Percentiles rank a stretch among this genome's conserved stretches.
Conservation (phyloP, 176 grass and related monocot species). For the Musa acuminata region DNA sequence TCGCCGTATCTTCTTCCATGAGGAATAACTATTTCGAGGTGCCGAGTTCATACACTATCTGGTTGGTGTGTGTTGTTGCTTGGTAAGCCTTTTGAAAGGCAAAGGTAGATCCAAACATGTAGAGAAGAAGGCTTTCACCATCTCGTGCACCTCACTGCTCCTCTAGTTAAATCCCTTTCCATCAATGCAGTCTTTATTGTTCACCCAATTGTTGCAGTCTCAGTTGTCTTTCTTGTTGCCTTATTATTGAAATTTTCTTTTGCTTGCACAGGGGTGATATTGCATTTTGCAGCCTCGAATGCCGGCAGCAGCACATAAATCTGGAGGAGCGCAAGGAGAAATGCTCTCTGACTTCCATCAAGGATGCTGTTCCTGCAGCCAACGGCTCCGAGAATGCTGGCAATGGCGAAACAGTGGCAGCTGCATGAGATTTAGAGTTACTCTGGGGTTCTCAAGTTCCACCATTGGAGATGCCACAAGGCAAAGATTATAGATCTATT, state of each 20-base stretch:
- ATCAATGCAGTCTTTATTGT: too few species aligned
- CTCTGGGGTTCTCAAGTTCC: neutral
- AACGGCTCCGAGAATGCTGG: constrained; percentile 26
- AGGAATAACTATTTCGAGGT: too few species aligned
- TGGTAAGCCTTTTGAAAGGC: too few species aligned
- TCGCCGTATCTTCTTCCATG: too few species aligned
- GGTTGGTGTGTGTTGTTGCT: too few species aligned
- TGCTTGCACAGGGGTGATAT: constrained; percentile 34
- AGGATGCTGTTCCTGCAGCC: constrained; percentile 19
- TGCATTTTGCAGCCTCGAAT: constrained; percentile 70
- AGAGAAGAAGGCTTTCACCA: too few species aligned
- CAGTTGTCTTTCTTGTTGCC: neutral
- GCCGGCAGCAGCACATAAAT: constrained; percentile 51
- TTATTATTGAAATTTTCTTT: neutral
- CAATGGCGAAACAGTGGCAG: constrained; percentile 33
- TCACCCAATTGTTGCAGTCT: too few species aligned
- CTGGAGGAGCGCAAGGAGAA: constrained; percentile 49
- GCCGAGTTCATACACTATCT: too few species aligned
- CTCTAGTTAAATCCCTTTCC: too few species aligned
- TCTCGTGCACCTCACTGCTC: too few species aligned
- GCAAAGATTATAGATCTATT: neutral
- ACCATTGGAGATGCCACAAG: neutral
- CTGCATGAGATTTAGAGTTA: constrained; percentile 15
- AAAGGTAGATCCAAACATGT: too few species aligned
- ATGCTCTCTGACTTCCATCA: constrained; percentile 32